phyloP scores from a whole-genome alignment of 129 eudicot species.

The Oenanthe sinensis region DNA sequence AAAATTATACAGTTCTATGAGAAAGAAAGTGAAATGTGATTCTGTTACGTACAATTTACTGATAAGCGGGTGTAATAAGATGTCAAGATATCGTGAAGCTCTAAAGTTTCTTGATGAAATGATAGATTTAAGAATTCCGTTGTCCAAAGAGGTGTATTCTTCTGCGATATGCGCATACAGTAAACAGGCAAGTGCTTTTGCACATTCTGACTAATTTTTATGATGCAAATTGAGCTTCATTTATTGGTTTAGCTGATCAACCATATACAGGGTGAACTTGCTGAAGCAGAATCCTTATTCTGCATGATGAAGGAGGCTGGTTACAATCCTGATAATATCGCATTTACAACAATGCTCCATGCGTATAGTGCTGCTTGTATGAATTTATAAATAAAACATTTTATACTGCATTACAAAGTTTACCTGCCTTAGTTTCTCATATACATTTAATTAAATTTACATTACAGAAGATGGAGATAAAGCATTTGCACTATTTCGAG shows the following conservation, averaged over 20 bases:
- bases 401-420: not conserved
- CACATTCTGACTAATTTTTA: constrained; percentile 5
- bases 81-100: constrained; percentile 75
- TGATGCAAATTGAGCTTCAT: not conserved
- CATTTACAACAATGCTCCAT: constrained; percentile 81
- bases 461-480: constrained; percentile 69
- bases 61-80: constrained; percentile 78
- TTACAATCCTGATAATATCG: constrained; percentile 67
- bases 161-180: constrained; percentile 81
- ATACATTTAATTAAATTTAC: not conserved
- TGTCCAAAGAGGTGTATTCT: constrained; percentile 77
- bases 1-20: constrained; percentile 50
- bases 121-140: constrained; percentile 42
- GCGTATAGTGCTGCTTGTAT: constrained; percentile 69
- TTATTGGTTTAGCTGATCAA: not conserved
- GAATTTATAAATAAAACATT: constrained; percentile 3
- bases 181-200: constrained; percentile 54
- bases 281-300: constrained; percentile 69
- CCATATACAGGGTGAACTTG: constrained; percentile 55
- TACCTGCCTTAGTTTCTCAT: not conserved
- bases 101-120: constrained; percentile 63
- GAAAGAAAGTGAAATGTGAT: constrained; percentile 71
- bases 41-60: constrained; percentile 69
- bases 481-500: constrained; percentile 65
- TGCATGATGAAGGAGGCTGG: constrained; percentile 57